Evolutionary conservation across 495 filamentous ascomycete species (phyloP).

Genomic region (Xylaria telfairii): DNA sequence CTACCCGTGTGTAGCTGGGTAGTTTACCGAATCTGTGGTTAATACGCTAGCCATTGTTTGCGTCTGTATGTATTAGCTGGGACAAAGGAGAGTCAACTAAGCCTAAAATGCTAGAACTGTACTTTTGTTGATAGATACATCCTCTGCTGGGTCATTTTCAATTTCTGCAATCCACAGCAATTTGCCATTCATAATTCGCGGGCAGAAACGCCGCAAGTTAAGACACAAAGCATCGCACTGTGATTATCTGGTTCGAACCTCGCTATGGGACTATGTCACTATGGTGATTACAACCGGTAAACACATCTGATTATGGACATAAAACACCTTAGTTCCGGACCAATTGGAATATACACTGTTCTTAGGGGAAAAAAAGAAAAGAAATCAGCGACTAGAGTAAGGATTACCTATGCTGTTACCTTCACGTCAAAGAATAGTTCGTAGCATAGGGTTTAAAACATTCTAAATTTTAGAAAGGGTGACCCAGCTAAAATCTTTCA

Average conservation of each 20-base stretch:
- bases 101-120: background rate
- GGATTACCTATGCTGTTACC: background rate
- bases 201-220: background rate
- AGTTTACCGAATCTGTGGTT: background rate
- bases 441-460: background rate
- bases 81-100: background rate
- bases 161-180: background rate
- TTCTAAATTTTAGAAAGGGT: background rate
- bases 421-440: background rate
- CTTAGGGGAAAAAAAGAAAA: background rate
- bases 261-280: background rate
- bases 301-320: too few species aligned
- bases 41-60: background rate
- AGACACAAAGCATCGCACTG: background rate
- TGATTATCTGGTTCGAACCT: background rate
- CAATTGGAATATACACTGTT: background rate
- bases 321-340: background rate
- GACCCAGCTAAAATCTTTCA: background rate
- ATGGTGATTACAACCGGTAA: background rate
- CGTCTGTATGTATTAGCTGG: background rate
- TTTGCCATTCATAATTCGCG: background rate
- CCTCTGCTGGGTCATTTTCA: background rate
- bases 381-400: background rate
- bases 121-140: background rate
- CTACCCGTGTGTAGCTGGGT: background rate